Evolutionary conservation across 352 stramenopile species (phyloP), one percentile per base, ranked within the genome.

Genomic region (Globisporangium perplexum): DNA sequence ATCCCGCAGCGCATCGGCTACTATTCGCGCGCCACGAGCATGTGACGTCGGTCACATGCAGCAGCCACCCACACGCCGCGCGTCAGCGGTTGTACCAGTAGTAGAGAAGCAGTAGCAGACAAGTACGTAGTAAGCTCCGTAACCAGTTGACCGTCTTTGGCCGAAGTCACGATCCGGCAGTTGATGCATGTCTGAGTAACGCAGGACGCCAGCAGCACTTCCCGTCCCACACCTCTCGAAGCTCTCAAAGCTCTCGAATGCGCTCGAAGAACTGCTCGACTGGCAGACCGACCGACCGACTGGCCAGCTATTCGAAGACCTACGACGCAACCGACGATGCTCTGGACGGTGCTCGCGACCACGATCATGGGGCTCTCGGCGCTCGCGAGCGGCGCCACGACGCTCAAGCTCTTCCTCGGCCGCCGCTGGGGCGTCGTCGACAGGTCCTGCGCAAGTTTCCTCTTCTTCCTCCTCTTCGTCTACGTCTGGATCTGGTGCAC

Each of bases 381-480:
- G 43, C 11, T 68, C 20, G 55, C 28, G 11, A 53, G 53, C 24
- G 43, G 35, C 24, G 41, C 66, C 7, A 69, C 65, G 41, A 47
- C 46, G 18, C 39, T 60, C 55, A 74, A 67, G 26, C 52, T 74
- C 15, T 64, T 39, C 23, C 57, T 65, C 31, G 57, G 70, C 50
- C 71, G 67, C 51, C 57, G 71, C 53, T 53, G 71, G 20, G 60
- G 55, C 36, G 54, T 71, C 6, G 41, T 46, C n/a, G 41, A 46
- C n/a, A 22, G 41, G n/a, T 75, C 67, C 23, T 63, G 67, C 39
- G 63, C 71, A n/a, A 52, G 56, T n/a, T 66, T 51, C 33, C 65
- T 74, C 46, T 72, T 77, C 45, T 57, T 77, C 61, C 31, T 60
- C 39, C 62, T 82, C 63, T 68, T 79, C 54, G 20, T 73, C 28